Base-by-base conservation (phyloP, 805 yeast genomes). In the Candida namnaoensis region DNA sequence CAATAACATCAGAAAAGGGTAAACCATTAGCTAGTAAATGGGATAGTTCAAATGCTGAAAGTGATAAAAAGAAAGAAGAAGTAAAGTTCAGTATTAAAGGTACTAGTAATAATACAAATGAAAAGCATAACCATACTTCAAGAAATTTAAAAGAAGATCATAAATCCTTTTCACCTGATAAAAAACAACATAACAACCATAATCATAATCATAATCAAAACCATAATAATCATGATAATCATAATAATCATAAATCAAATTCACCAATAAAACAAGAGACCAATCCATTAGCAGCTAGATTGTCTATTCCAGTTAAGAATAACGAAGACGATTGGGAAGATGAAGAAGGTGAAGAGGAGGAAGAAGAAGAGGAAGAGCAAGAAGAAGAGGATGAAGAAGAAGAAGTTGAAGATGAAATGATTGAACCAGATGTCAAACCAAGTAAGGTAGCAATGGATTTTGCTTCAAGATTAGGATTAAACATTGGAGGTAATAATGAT, bases 361-460 rank as follows among this genome's bases (percentile, higher is more conserved):
- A 34, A 13, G 33, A 15, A 15, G 37, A 25, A 2, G 32, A 25
- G 12, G 32, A 14, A 5, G 37, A 38, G 2, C 37, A 30, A n/a
- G 36, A n/a, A 6, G 33, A 30, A n/a, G 45, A 38, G 27, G 54
- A 43, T 7, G 45, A 38, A 39, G 36, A 25, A 3, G 45, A 35
- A 34, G 15, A 34, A 27, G 28, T 30, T 30, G 33, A 11, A 3
- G 33, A 30, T 30, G n/a, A 12, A 12, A 5, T 8, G 13, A 6
- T 13, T 30, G 33, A 12, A 11, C 6, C 26, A 14, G n/a, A n/a
- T n/a, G 27, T 11, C 35, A 25, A 43, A 3, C 52, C 56, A 19
- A 49, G 54, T 1, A 39, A 45, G 14, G 57, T 48, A 9, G 58
- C 53, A 0, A 40, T 38, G 11, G 47, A 41, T 24, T 47, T 54